These are phyloP conservation scores for Suillus tomentosus DNA, from an alignment of 768 basidiomycete species.

Conservation along the genomic window DNA sequence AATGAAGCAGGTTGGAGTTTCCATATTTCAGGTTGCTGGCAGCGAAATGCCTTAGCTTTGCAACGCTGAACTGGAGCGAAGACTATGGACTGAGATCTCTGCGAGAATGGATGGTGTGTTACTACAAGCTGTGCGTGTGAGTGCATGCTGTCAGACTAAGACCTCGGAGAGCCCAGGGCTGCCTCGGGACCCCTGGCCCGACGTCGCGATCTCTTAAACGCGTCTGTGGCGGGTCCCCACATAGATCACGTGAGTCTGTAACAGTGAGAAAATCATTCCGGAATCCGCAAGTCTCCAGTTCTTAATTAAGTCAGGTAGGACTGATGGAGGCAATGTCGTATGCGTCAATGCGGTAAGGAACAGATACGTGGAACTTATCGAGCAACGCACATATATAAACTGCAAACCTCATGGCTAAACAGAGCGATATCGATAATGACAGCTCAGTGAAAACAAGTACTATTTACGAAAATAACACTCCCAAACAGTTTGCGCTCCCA, in stretches of 20 bases:
- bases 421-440: background rate
- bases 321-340: background rate
- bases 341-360: background rate
- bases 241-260: background rate
- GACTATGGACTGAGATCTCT: too few species aligned
- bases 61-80: too few species aligned
- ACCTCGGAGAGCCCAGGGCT: too few species aligned
- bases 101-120: too few species aligned
- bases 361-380: background rate
- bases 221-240: background rate
- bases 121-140: too few species aligned
- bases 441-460: background rate
- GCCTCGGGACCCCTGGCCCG: too few species aligned
- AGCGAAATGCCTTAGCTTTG: background rate
- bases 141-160: too few species aligned
- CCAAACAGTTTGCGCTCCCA: slow-evolving; percentile 53
- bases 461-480: slow-evolving; percentile 33
- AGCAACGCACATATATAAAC: background rate
- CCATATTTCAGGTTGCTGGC: background rate
- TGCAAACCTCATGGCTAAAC: slow-evolving; percentile 5
- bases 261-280: background rate
- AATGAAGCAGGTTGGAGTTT: background rate
- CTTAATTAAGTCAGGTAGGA: background rate
- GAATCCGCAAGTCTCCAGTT: background rate
- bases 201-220: background rate